Base-by-base conservation (phyloP, 345 rosid genomes). In the Chamaenerion angustifolium region DNA sequence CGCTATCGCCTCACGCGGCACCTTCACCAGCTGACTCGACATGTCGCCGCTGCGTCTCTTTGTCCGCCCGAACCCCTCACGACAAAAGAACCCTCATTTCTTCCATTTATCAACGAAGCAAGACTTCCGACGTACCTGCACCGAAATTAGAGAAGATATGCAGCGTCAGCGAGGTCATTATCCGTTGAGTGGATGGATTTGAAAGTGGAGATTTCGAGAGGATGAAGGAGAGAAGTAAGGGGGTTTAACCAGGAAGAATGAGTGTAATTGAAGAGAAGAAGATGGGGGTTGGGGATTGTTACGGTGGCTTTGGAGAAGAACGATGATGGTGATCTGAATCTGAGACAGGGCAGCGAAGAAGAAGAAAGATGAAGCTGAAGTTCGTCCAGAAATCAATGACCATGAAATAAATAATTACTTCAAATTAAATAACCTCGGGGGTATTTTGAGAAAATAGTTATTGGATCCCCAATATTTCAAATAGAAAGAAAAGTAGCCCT, bases 1-100 rank as follows among this genome's bases (percentile, higher is more conserved):
- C 55, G 64, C 84, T 48, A 85, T 72, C 71, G 69, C 58, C 35
- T 82, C 93, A 50, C 69, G 75, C 71, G 60, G 78, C 70, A 71
- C 86, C 52, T 72, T 81, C 73, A 67, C 86, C 56, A 70, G 79
- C 73, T 57, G 80, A 68, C 67, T 75, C 63, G 71, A 73, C 85
- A 59, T 59, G 23, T 48, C 31, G 25, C 10, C 11, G 40, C 12
- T 27, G 65, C 68, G 62, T 43, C 68, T 66, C 46, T 49, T 56
- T 51, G 43, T 12, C 10, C 35, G 6, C 25, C 25, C 25, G 25
- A 21, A 21, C 25, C 4, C 0, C 25, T 21, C 18, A 44, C 48
- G 60, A 42, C 11, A 19, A 37, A 12, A 4, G 21, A 16, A 11
- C 56, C 14, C 45, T 65, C 76, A 52, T 69, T 53, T 52, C 63